phyloP scores from a whole-genome alignment of 1,139 yeast species.

The Williopsis jadinii region DNA sequence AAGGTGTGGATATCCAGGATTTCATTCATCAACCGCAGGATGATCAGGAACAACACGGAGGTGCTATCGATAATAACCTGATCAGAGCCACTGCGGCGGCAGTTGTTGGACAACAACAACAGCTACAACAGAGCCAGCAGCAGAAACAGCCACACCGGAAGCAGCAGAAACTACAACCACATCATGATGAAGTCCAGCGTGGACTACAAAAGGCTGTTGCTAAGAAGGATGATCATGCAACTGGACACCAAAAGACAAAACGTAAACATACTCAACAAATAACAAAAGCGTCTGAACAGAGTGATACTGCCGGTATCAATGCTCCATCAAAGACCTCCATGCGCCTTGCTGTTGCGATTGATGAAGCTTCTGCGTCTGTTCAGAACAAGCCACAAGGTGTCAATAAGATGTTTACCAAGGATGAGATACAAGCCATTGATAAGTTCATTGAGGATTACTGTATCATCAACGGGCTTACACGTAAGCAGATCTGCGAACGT shows the following conservation, averaged over 20 bases:
- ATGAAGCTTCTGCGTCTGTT: constrained; percentile 23
- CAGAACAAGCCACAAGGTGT: constrained; percentile 10
- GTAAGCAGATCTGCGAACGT: constrained; percentile 68
- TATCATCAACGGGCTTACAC: constrained; percentile 48
- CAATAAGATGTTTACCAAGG: constrained; percentile 47
- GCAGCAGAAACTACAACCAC: background rate
- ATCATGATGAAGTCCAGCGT: constrained; percentile 1
- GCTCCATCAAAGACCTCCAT: background rate
- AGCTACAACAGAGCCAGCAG: constrained; percentile 3
- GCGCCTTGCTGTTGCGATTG: constrained; percentile 1
- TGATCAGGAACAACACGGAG: constrained; percentile 4
- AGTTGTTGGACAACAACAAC: constrained; percentile 20
- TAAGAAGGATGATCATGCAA: background rate
- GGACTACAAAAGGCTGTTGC: no score
- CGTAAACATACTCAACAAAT: background rate
- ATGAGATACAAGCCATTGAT: constrained; percentile 67
- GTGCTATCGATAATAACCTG: constrained; percentile 12
- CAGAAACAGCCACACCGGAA: background rate
- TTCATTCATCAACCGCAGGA: constrained; percentile 25
- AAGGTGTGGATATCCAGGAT: constrained; percentile 40
- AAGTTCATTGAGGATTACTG: constrained; percentile 66
- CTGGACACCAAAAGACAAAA: background rate
- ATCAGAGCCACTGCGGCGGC: constrained; percentile 14
- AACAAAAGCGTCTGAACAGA: background rate
- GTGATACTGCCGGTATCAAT: background rate